Evolutionary conservation across 208 protist species (phyloP).

Genomic region (Sergeia podlipaevii): DNA sequence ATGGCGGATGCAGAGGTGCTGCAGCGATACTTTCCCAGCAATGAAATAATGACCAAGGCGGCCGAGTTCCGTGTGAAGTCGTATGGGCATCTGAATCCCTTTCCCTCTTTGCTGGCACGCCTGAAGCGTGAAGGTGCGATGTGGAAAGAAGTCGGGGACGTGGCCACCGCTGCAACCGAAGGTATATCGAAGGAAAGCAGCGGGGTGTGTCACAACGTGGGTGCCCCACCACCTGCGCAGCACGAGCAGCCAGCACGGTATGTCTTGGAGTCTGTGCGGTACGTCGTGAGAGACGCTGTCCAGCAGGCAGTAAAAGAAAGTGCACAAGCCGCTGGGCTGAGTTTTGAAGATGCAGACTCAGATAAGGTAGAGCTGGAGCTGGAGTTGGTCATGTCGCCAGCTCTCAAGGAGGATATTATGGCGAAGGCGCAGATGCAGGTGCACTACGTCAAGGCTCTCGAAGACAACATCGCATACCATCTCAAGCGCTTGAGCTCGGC

Average conservation of each 20-base stretch:
- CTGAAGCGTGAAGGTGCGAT: conserved; percentile 10
- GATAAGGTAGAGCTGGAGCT: conserved; percentile 37
- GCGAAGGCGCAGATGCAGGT: conserved; percentile 66
- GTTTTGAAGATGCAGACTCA: conserved; percentile 2
- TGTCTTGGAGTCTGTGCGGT: conserved; percentile 57
- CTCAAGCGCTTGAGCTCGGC: conserved; percentile 31
- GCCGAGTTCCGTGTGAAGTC: conserved; percentile 48
- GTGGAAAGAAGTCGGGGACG: conserved; percentile 6
- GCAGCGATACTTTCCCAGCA: conserved; percentile 50
- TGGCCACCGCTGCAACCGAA: not conserved
- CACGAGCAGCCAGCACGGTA: conserved; percentile 26
- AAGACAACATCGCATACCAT: conserved; percentile 39
- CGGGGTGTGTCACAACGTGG: not conserved
- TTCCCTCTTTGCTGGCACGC: conserved; percentile 33
- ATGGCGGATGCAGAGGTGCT: conserved; percentile 18
- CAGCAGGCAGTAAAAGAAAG: not conserved
- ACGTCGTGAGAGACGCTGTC: conserved; percentile 38
- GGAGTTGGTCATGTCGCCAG: conserved; percentile 35
- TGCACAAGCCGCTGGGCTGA: no score
- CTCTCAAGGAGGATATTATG: conserved; percentile 45
- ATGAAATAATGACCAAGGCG: conserved; percentile 38
- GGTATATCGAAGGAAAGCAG: not conserved
- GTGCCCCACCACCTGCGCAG: not conserved
- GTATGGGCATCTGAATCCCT: conserved; percentile 68
- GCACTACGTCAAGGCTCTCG: conserved; percentile 62